These are phyloP conservation scores for Rhizopogon salebrosus DNA, from an alignment of 768 basidiomycete species.

Conservation along the genomic window DNA sequence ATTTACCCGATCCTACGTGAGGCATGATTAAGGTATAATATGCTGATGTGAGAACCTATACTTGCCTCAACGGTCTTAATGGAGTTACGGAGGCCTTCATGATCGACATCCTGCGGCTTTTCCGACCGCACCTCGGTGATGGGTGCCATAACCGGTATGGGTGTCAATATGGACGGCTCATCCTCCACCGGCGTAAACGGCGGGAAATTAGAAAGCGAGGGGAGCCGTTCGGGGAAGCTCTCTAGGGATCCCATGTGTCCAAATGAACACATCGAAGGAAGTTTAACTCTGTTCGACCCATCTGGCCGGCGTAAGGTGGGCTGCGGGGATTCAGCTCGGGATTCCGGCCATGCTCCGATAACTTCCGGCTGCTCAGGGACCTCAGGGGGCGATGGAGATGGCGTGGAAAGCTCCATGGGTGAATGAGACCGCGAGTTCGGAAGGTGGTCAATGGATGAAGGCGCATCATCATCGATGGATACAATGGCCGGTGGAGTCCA, in stretches of 20 bases:
- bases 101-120: neutral
- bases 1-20: slow-evolving; percentile 18
- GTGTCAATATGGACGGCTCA: neutral
- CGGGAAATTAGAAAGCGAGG: neutral
- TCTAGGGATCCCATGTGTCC: neutral
- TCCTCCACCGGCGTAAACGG: neutral
- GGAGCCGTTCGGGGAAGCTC: neutral
- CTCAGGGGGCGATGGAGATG: slow-evolving; percentile 25
- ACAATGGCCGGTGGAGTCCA: slow-evolving; percentile 12
- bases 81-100: slow-evolving; percentile 1
- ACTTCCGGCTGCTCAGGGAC: slow-evolving; percentile 32
- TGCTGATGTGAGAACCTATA: neutral
- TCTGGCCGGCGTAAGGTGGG: slow-evolving; percentile 2
- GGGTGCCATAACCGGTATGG: neutral
- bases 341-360: slow-evolving; percentile 40
- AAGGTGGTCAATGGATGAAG: slow-evolving; percentile 4
- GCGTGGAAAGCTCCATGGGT: slow-evolving; percentile 44
- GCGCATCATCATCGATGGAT: slow-evolving; percentile 2
- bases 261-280: slow-evolving; percentile 1
- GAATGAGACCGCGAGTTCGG: slow-evolving; percentile 35
- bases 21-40: neutral
- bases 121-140: neutral
- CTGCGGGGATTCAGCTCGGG: slow-evolving; percentile 29
- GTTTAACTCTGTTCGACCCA: neutral
- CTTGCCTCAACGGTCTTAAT: slow-evolving; percentile 19